Percentiles rank a stretch among this genome's conserved stretches.
phyloP scores from a whole-genome alignment of 345 rosid genomes.

The Lumnitzera littorea region DNA sequence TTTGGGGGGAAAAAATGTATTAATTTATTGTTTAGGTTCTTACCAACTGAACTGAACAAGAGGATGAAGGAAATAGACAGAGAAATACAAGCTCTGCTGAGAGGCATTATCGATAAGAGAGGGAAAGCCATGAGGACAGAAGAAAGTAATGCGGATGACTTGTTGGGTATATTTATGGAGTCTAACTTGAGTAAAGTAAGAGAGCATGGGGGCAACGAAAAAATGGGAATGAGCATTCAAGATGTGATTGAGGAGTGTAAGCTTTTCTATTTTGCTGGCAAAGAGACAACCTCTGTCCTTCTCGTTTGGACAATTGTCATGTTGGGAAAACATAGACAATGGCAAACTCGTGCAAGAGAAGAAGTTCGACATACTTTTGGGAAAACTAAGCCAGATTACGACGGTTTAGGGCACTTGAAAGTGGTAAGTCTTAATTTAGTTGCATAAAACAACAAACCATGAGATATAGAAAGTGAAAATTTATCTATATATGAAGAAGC shows the following conservation, averaged over 20 bases:
- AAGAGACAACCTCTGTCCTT: slow-evolving; percentile 13
- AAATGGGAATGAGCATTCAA: slow-evolving; percentile 11
- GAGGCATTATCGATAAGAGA: slow-evolving; percentile 1
- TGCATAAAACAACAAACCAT: too few relatives aligned
- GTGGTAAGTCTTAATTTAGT: slow-evolving; percentile 1
- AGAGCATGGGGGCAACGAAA: not conserved
- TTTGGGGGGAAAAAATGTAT: too few relatives aligned
- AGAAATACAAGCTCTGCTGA: not conserved
- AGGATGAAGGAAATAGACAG: slow-evolving; percentile 6
- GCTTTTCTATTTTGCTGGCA: slow-evolving; percentile 14
- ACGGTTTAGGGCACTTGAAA: slow-evolving; percentile 7
- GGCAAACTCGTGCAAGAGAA: slow-evolving; percentile 17
- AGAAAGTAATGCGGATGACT: slow-evolving; percentile 1
- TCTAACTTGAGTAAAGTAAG: slow-evolving; percentile 7
- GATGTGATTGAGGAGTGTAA: slow-evolving; percentile 15
- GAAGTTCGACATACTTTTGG: slow-evolving; percentile 10
- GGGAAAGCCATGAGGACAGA: slow-evolving; percentile 4
- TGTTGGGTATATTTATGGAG: slow-evolving; percentile 9
- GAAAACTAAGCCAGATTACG: slow-evolving; percentile 5
- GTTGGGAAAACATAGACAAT: slow-evolving; percentile 2
- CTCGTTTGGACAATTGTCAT: slow-evolving; percentile 14
- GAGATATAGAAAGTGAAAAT: too few relatives aligned
- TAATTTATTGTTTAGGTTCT: not conserved
- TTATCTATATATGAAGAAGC: too few relatives aligned
- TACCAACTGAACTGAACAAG: slow-evolving; percentile 6